Conservation (phyloP, 2,329 filamentous ascomycete species). For the Conoideocrella luteorostrata region DNA sequence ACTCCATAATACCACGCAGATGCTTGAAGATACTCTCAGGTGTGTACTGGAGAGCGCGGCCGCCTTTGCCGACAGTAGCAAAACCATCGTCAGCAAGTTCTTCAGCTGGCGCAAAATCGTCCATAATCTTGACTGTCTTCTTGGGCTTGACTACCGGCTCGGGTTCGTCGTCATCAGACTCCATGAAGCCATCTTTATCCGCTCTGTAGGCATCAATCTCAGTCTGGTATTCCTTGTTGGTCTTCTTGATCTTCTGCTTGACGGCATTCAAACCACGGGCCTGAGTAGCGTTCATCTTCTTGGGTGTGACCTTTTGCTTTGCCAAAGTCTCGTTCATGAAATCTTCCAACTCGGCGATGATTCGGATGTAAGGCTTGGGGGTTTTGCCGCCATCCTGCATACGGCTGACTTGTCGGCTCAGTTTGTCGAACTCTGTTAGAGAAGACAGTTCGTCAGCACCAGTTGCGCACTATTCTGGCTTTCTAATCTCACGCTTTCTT, state of each 20-base stretch:
- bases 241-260: constrained; percentile 98
- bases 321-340: constrained; percentile 87
- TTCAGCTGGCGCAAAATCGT: constrained; percentile 39
- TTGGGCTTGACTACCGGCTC: constrained; percentile 42
- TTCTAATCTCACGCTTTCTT: no score
- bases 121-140: constrained; percentile 31
- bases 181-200: constrained; percentile 83
- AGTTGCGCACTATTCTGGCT: no score
- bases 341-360: constrained; percentile 88
- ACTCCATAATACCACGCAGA: constrained; percentile 85
- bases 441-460: constrained; percentile 9
- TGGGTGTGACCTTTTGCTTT: constrained; percentile 91
- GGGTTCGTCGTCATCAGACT: constrained; percentile 72
- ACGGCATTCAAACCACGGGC: constrained; percentile 92
- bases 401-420: constrained; percentile 80
- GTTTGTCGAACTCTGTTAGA: constrained; percentile 78
- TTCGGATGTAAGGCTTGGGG: constrained; percentile 89
- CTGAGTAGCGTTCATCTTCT: constrained; percentile 98
- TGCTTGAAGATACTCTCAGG: constrained; percentile 98
- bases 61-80: constrained; percentile 79
- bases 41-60: constrained; percentile 84
- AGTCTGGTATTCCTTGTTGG: constrained; percentile 86
- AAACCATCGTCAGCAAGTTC: constrained; percentile 81
- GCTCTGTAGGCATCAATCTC: constrained; percentile 83
- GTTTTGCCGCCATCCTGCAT: constrained; percentile 69